Base-by-base conservation (phyloP, 2,329 filamentous ascomycete genomes). In the Pezicula rhizophila region DNA sequence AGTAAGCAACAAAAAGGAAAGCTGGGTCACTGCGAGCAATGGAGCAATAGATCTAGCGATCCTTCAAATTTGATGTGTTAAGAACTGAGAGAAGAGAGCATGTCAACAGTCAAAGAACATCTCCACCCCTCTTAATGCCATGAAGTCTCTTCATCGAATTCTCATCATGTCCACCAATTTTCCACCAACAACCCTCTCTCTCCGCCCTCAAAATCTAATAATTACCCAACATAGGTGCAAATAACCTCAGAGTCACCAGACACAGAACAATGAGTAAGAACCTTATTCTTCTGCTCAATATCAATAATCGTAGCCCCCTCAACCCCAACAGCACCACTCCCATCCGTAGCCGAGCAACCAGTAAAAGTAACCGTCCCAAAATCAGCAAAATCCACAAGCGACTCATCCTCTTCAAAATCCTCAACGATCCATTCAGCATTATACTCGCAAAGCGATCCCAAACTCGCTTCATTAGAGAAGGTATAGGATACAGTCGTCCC, bases 371-470 rank as follows among this genome's bases (percentile, higher is more conserved):
- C 66, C 8, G 62, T 65, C 18, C 67, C 68, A 52, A 77, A 77
- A 56, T 76, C 61, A 37, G 67, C 70, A 44, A 77, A 64, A 0
- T 69, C 64, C 4, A 77, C 70, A 45, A 72, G 66, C 3, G 55
- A 47, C 37, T 55, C 55, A 40, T 64, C 63, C 51, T 70, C 65
- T 53, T 70, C 65, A 52, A 75, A 76, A 50, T 76, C 71, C 59
- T 75, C 72, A 6, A 75, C 69, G 46, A 76, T 75, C 71, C 72
- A 76, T 46, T 76, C 73, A 2, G 71, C 73, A 48, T 75, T 74
- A 46, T 66, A 62, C 26, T 70, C 68, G 35, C 64, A 69, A n/a
- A 74, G 64, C 15, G 64, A 60, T 5, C 60, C 56, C 4, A 44
- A 34, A 5, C 54, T 51, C 12, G 69, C 64, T 6, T 66, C 65